Evolutionary conservation across 192 early-diverging fungal species (phyloP).

Genomic region (Mortierella hygrophila): DNA sequence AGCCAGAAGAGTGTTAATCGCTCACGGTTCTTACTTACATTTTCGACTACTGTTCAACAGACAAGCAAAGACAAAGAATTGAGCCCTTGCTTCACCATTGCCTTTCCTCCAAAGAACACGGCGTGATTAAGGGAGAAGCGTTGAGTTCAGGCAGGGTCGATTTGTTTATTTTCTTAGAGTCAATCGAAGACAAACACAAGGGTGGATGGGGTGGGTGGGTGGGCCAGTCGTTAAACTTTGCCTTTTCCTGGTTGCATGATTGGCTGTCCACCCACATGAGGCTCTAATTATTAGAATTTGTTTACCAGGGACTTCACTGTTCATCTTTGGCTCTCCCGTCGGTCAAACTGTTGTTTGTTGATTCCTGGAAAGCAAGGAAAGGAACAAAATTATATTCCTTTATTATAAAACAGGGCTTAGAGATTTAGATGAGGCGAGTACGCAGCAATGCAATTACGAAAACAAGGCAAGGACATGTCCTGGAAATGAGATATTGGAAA

Average conservation of each 20-base stretch:
- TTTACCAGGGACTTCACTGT: background rate
- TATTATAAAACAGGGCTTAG: too few relatives aligned
- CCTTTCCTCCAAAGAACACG: background rate
- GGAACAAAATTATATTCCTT: too few relatives aligned
- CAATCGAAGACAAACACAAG: background rate
- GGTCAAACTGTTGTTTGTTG: background rate
- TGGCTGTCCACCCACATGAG: background rate
- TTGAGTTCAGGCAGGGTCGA: background rate
- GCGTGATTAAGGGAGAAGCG: background rate
- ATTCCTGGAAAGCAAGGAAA: too few relatives aligned
- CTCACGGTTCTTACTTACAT: background rate
- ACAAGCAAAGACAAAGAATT: background rate
- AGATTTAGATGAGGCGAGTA: too few relatives aligned
- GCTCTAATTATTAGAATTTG: background rate
- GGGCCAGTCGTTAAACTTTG: background rate
- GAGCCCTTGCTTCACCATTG: background rate
- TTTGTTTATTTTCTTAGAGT: background rate
- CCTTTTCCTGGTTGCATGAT: background rate
- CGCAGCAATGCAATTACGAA: too few relatives aligned
- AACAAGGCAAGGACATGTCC: too few relatives aligned
- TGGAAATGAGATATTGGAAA: too few relatives aligned
- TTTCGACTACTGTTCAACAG: background rate
- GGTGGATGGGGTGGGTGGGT: background rate
- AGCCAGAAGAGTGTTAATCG: background rate
- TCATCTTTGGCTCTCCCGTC: background rate